Conservation (phyloP, 192 early-diverging fungal genomes). For the Coemansia aciculifera region DNA sequence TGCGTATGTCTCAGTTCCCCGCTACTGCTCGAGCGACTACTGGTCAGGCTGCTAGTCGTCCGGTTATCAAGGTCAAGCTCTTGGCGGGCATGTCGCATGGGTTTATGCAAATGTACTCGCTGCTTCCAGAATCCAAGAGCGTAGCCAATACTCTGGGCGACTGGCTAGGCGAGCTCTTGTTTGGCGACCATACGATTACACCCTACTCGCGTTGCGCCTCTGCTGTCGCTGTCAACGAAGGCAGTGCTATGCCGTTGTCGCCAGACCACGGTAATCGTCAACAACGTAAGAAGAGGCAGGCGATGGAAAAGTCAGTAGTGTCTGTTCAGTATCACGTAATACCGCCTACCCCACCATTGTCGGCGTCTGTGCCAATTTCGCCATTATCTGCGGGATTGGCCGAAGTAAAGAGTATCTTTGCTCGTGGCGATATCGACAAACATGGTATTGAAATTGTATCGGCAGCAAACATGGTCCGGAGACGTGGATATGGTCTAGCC, state of each 20-base stretch:
- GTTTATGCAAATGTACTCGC: slow-evolving; percentile 55
- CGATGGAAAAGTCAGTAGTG: not conserved
- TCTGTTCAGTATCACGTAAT: slow-evolving; percentile 2
- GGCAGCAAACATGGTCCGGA: slow-evolving; percentile 42
- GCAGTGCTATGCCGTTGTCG: not conserved
- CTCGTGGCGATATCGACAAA: slow-evolving; percentile 16
- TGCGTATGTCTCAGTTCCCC: slow-evolving; percentile 38
- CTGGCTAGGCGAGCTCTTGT: slow-evolving; percentile 45
- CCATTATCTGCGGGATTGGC: not conserved
- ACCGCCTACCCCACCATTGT: not conserved
- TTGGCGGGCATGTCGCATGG: slow-evolving; percentile 54
- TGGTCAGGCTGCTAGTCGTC: not conserved
- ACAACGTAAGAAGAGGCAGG: not conserved
- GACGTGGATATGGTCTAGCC: slow-evolving; percentile 41
- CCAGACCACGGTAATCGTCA: not conserved
- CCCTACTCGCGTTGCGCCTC: slow-evolving; percentile 16
- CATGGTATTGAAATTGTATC: slow-evolving; percentile 48
- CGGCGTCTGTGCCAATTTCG: not conserved
- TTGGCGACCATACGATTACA: slow-evolving; percentile 20
- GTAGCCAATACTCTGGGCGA: slow-evolving; percentile 34
- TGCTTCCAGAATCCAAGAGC: slow-evolving; percentile 43
- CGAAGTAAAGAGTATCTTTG: slow-evolving; percentile 22
- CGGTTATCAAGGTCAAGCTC: slow-evolving; percentile 49
- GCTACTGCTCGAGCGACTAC: not conserved
- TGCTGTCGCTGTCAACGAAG: slow-evolving; percentile 4